Conservation (phyloP, 2,329 filamentous ascomycete species). For the Taxawa tesnikishii region DNA sequence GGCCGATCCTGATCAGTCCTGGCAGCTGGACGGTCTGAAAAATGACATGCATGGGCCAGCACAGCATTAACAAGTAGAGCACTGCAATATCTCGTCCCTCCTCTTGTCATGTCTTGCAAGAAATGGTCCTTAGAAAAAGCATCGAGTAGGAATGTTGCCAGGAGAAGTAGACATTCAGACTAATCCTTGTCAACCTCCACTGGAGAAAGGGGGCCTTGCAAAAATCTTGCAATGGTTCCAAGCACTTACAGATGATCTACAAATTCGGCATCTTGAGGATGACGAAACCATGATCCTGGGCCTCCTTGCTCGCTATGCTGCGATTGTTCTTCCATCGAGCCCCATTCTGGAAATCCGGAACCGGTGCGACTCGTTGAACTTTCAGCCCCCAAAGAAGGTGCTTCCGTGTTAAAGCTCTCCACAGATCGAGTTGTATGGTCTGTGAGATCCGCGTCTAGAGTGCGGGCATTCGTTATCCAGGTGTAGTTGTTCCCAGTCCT, state of each 20-base stretch:
- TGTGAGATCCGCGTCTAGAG: conserved; percentile 5
- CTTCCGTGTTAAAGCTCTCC: conserved; percentile 1
- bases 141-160: conserved; percentile 68
- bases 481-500: conserved; percentile 4
- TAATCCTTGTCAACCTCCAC: no score
- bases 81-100: conserved; percentile 54
- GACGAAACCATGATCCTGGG: conserved; percentile 16
- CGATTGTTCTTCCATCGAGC: background rate
- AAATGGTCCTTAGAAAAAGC: conserved; percentile 60
- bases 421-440: conserved; percentile 1
- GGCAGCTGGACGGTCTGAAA: conserved; percentile 50
- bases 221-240: no score
- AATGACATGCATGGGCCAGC: conserved; percentile 21
- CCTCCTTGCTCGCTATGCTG: conserved; percentile 1
- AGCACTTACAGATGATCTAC: conserved; percentile 22
- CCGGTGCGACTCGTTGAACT: conserved; percentile 2
- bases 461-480: conserved; percentile 4
- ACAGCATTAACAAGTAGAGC: conserved; percentile 27
- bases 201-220: no score
- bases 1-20: conserved; percentile 50
- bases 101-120: conserved; percentile 50
- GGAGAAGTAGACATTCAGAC: conserved; percentile 20
- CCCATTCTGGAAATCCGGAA: conserved; percentile 2
- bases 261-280: conserved; percentile 20
- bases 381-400: conserved; percentile 2